Percentiles rank a stretch among this genome's conserved stretches.
These are phyloP conservation scores for Cucumis hystrix DNA, from an alignment of 306 rosid genomes.

Conservation along the genomic window DNA sequence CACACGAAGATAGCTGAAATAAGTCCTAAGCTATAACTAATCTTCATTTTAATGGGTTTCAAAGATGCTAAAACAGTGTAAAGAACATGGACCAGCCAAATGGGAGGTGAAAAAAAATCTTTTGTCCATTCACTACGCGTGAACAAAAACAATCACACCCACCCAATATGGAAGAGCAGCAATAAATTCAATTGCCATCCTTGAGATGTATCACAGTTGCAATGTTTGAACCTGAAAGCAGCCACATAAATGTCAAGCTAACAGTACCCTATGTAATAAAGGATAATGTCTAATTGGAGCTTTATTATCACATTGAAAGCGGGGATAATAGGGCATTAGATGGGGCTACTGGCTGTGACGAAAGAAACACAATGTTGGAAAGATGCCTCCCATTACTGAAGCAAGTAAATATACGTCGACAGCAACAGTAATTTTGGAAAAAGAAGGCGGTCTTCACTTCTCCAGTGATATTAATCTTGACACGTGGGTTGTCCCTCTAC, in stretches of 20 bases:
- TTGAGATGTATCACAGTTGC: neutral
- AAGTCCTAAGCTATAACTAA: neutral
- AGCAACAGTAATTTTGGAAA: neutral
- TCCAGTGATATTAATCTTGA: neutral
- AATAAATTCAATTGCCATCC: neutral
- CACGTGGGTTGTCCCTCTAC: neutral
- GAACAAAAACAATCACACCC: neutral
- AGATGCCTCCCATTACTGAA: slow-evolving; percentile 3
- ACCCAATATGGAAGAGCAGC: neutral
- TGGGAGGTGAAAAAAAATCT: neutral
- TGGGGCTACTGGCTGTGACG: neutral
- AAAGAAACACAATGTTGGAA: slow-evolving; percentile 10
- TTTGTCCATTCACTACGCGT: neutral
- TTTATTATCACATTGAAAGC: neutral
- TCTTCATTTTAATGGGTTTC: neutral
- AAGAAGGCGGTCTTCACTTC: neutral
- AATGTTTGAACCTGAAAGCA: neutral
- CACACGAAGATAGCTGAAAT: neutral
- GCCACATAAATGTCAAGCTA: slow-evolving; percentile 7
- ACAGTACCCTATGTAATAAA: neutral
- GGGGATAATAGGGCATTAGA: neutral
- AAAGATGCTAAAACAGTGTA: neutral
- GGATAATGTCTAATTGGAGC: slow-evolving; percentile 7
- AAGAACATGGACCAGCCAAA: slow-evolving; percentile 1
- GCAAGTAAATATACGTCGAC: neutral